Percentiles rank a stretch among this genome's conserved stretches.
phyloP scores from a whole-genome alignment of 495 filamentous ascomycete genomes.

The Podospora bellae-mahoneyi region DNA sequence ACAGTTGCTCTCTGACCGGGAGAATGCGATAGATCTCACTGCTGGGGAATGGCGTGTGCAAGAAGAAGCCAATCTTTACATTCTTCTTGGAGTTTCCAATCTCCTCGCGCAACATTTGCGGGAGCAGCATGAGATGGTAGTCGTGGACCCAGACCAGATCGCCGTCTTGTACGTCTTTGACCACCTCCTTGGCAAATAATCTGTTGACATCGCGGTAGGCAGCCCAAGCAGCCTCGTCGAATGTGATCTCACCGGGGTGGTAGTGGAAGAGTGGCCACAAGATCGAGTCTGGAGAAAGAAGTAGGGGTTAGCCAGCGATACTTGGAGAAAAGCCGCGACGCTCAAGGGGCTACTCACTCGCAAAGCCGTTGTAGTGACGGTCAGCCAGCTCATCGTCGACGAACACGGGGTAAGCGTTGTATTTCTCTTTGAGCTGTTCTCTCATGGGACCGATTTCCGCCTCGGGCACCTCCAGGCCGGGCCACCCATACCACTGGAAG shows the following conservation, averaged over 20 bases:
- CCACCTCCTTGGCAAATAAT: slow-evolving; percentile 76
- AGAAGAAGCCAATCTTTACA: slow-evolving; percentile 89
- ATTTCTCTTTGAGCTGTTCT: slow-evolving; percentile 67
- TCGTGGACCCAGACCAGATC: slow-evolving; percentile 95
- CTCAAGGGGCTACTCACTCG: slow-evolving; percentile 56
- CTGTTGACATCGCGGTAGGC: slow-evolving; percentile 85
- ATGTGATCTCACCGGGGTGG: slow-evolving; percentile 87
- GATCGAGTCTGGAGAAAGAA: slow-evolving; percentile 65
- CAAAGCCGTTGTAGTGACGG: slow-evolving; percentile 82
- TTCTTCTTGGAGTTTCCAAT: slow-evolving; percentile 64
- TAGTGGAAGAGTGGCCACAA: slow-evolving; percentile 97
- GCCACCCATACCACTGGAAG: slow-evolving; percentile 98
- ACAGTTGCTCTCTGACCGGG: slow-evolving; percentile 77
- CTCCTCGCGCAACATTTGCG: slow-evolving; percentile 78
- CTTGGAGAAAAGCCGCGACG: not conserved
- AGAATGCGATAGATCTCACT: slow-evolving; percentile 89
- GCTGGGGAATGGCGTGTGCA: slow-evolving; percentile 92
- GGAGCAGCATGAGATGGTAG: slow-evolving; percentile 92
- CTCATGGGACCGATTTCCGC: slow-evolving; percentile 61
- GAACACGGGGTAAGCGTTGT: slow-evolving; percentile 72
- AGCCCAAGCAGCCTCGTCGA: slow-evolving; percentile 81
- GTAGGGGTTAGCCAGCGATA: not conserved
- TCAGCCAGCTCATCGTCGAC: slow-evolving; percentile 76
- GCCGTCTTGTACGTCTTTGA: slow-evolving; percentile 67
- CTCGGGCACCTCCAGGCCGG: slow-evolving; percentile 79